Percentiles rank a stretch among this genome's conserved stretches.
Conservation (phyloP, 805 yeast species). For the Sugiyamaella boreocaroliniensis region DNA sequence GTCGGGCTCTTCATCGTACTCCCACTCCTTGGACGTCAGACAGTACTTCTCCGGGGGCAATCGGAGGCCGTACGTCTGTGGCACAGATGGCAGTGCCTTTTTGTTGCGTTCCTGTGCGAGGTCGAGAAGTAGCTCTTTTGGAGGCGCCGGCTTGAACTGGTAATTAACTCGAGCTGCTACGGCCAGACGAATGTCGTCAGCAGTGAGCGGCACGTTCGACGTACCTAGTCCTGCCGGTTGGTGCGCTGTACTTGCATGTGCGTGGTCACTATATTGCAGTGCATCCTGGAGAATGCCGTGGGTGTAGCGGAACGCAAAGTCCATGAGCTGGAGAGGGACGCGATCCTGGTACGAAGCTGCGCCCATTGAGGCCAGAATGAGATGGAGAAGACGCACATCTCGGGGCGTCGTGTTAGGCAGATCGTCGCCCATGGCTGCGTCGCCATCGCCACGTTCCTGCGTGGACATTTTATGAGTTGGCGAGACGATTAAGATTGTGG, state of each 20-base stretch:
- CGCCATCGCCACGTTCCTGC: background rate
- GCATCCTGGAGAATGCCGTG: conserved; percentile 85
- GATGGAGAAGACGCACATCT: conserved; percentile 83
- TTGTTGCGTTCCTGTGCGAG: conserved; percentile 89
- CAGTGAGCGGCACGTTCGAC: conserved; percentile 48
- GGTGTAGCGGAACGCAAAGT: conserved; percentile 87
- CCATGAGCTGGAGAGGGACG: conserved; percentile 93
- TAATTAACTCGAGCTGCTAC: conserved; percentile 91
- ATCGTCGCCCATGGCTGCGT: conserved; percentile 10
- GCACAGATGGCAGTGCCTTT: conserved; percentile 82
- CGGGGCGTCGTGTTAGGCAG: conserved; percentile 48
- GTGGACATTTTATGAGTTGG: background rate
- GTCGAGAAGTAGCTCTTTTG: conserved; percentile 84
- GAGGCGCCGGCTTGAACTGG: conserved; percentile 93
- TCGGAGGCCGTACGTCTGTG: conserved; percentile 86
- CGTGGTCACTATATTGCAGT: conserved; percentile 76
- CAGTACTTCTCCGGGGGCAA: conserved; percentile 98
- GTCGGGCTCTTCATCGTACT: conserved; percentile 44
- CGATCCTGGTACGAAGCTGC: conserved; percentile 90
- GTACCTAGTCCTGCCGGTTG: conserved; percentile 34
- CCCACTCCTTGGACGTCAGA: conserved; percentile 77
- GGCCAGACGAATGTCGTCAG: conserved; percentile 88
- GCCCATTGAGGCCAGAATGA: conserved; percentile 89
- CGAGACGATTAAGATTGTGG: background rate
- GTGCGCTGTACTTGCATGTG: conserved; percentile 29